These are phyloP conservation scores for Candida insectorum DNA, from an alignment of 805 yeast species.

Conservation along the genomic window DNA sequence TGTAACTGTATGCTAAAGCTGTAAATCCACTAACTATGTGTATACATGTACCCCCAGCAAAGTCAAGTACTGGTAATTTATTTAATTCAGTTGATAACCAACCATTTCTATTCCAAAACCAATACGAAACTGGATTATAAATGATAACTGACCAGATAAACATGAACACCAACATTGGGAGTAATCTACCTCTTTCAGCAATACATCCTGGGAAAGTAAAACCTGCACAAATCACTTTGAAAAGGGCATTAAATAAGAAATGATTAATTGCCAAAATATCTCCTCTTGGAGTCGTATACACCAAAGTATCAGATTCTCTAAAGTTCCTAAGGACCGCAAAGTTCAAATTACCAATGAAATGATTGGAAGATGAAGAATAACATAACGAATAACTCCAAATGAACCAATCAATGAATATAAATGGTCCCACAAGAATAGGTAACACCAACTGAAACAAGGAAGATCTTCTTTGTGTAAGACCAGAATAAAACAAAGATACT, in stretches of 20 bases:
- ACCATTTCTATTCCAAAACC: constrained; percentile 45
- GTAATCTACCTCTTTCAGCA: constrained; percentile 40
- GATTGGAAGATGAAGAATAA: constrained; percentile 30
- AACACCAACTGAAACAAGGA: constrained; percentile 38
- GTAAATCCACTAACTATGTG: constrained; percentile 46
- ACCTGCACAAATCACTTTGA: constrained; percentile 37
- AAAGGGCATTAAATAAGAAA: constrained; percentile 36
- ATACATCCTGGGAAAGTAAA: constrained; percentile 43
- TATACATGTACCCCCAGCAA: constrained; percentile 45
- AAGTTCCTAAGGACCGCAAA: constrained; percentile 30
- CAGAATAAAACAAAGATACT: constrained; percentile 38
- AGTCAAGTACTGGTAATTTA: constrained; percentile 37
- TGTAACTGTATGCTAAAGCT: constrained; percentile 39
- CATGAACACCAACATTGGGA: constrained; percentile 39
- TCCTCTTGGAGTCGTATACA: constrained; percentile 37
- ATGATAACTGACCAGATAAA: constrained; percentile 38
- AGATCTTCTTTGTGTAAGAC: constrained; percentile 40
- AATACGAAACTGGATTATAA: constrained; percentile 42
- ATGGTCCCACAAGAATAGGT: constrained; percentile 28
- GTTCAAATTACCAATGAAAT: constrained; percentile 31
- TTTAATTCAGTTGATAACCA: constrained; percentile 36
- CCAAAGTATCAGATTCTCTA: constrained; percentile 11
- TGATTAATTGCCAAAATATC: constrained; percentile 33
- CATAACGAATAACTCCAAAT: constrained; percentile 44
- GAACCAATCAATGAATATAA: constrained; percentile 39